Evolutionary conservation across 2,329 filamentous ascomycete species (phyloP).

Genomic region (Ophiocordyceps camponoti-saundersi): DNA sequence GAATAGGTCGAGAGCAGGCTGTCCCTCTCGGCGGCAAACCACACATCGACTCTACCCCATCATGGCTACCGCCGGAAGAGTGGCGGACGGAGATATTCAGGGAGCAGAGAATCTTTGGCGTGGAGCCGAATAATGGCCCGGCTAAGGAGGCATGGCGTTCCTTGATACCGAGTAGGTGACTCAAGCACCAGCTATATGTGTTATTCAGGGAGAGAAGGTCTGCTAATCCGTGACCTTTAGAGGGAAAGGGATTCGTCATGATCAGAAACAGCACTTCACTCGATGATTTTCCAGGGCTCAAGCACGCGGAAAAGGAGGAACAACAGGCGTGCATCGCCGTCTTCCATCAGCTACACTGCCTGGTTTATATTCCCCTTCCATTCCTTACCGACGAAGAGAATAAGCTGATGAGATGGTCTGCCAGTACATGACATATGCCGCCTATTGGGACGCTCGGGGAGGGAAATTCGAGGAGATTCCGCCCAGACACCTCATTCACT

Average conservation of each 20-base stretch:
- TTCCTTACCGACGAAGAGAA: neutral
- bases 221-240: neutral
- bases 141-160: slow-evolving; percentile 2
- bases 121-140: neutral
- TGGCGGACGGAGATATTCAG: slow-evolving; percentile 3
- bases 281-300: slow-evolving; percentile 1
- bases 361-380: neutral
- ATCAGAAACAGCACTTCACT: slow-evolving; percentile 2
- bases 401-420: too few relatives aligned
- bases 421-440: slow-evolving; percentile 3
- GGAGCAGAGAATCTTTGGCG: slow-evolving; percentile 1
- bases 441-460: slow-evolving; percentile 2
- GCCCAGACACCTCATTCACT: slow-evolving; percentile 25
- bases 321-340: slow-evolving; percentile 2
- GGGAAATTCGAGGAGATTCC: slow-evolving; percentile 4
- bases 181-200: neutral
- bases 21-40: slow-evolving; percentile 1
- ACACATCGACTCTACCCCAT: neutral
- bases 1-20: neutral
- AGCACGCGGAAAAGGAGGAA: neutral
- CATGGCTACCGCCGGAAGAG: slow-evolving; percentile 3
- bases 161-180: slow-evolving; percentile 3
- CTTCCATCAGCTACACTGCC: slow-evolving; percentile 2
- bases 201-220: neutral
- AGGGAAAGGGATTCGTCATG: slow-evolving; percentile 3